Percentiles rank a stretch among this genome's conserved stretches.
Evolutionary conservation across 2,329 filamentous ascomycete genomes (phyloP).

Genomic region (Aspergillus costaricaensis): DNA sequence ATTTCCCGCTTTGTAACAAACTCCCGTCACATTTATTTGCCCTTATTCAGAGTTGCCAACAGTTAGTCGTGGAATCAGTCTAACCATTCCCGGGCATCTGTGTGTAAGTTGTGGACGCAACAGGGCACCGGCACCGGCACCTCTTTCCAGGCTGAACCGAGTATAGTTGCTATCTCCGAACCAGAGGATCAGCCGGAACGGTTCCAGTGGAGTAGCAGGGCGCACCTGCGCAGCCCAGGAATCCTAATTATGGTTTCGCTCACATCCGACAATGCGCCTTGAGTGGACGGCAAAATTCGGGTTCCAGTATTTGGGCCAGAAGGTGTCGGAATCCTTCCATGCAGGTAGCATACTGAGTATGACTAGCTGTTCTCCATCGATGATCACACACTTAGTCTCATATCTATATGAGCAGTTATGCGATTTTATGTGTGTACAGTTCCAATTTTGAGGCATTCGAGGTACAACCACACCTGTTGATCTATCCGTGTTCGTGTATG

Average conservation of each 20-base stretch:
- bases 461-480: background rate
- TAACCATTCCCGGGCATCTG: background rate
- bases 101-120: background rate
- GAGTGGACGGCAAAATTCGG: conserved; percentile 1
- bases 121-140: no score
- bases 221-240: background rate
- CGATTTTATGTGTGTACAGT: background rate
- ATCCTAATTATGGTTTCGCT: background rate
- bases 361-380: background rate
- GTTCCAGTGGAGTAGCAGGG: conserved; percentile 1
- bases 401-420: background rate
- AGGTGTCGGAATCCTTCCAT: background rate
- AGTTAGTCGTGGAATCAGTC: background rate
- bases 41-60: background rate
- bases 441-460: background rate
- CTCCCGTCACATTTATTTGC: background rate
- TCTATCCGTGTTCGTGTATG: background rate
- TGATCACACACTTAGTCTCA: background rate
- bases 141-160: background rate
- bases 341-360: background rate
- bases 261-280: background rate
- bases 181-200: conserved; percentile 1
- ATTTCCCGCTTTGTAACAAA: background rate
- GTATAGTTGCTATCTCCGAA: background rate
- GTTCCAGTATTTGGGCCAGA: background rate